Conservation (phyloP, 1,139 yeast species). For the Arxiozyma slooffiae region DNA sequence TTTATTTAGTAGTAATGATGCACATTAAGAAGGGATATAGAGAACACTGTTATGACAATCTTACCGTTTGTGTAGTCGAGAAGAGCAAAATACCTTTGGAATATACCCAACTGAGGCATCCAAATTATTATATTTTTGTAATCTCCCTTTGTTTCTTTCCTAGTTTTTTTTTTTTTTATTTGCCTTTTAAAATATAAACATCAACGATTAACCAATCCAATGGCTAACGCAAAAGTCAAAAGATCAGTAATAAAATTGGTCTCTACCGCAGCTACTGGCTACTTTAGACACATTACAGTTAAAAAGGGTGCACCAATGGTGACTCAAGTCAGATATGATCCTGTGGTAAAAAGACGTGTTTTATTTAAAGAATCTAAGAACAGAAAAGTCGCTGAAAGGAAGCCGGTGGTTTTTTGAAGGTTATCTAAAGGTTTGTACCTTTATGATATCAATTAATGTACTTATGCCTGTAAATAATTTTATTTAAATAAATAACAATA, state of each 20-base stretch:
- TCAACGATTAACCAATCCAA: slow-evolving; percentile 1
- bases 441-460: neutral
- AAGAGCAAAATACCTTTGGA: neutral
- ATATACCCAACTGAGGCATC: too few relatives aligned
- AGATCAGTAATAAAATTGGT: slow-evolving; percentile 55
- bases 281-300: slow-evolving; percentile 65
- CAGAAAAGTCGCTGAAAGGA: slow-evolving; percentile 63
- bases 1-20: neutral
- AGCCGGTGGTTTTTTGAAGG: slow-evolving; percentile 53
- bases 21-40: too few relatives aligned
- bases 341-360: slow-evolving; percentile 67
- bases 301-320: slow-evolving; percentile 76
- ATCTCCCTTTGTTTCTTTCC: too few relatives aligned
- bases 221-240: slow-evolving; percentile 39
- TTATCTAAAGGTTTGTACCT: slow-evolving; percentile 26
- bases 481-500: neutral
- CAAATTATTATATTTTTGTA: neutral
- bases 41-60: too few relatives aligned
- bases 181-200: neutral
- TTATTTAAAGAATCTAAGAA: slow-evolving; percentile 80
- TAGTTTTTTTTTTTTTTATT: too few relatives aligned
- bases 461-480: neutral
- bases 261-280: slow-evolving; percentile 84
- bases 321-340: slow-evolving; percentile 83
- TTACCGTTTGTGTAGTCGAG: neutral